Percentiles rank a stretch among this genome's conserved stretches.
Evolutionary conservation across 371 early-diverging fungal species (phyloP).

Genomic region (Mortierella sp.): DNA sequence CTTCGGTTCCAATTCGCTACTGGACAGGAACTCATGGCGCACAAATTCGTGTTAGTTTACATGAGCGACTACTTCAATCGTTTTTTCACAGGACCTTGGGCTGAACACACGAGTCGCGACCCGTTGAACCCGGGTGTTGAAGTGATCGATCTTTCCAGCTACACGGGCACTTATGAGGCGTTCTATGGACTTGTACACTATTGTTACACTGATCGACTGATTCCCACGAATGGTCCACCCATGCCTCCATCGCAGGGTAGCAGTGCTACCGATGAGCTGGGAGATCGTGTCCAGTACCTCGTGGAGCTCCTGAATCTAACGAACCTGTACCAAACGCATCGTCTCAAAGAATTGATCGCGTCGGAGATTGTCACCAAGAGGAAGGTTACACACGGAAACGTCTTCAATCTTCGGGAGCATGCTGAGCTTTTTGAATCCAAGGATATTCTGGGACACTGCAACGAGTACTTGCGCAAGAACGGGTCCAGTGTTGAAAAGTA

Average conservation of each 20-base stretch:
- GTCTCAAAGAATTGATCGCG: conserved; percentile 18
- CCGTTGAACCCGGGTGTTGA: background rate
- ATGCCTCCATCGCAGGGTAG: too few relatives aligned
- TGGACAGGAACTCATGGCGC: conserved; percentile 16
- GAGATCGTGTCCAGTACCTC: conserved; percentile 21
- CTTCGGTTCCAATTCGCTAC: conserved; percentile 15
- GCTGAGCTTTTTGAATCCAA: conserved; percentile 4
- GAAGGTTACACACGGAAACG: conserved; percentile 21
- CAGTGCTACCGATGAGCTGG: background rate
- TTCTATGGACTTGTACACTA: conserved; percentile 37
- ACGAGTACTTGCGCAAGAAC: conserved; percentile 12
- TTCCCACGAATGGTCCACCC: too few relatives aligned
- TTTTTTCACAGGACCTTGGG: conserved; percentile 23
- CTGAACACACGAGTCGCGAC: conserved; percentile 6
- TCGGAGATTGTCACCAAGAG: conserved; percentile 2
- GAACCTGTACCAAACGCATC: conserved; percentile 8
- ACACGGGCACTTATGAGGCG: conserved; percentile 2
- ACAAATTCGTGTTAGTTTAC: conserved; percentile 29
- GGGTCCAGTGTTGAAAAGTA: conserved; percentile 1
- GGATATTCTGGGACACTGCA: conserved; percentile 12
- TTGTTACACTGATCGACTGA: conserved; percentile 13
- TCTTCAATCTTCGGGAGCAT: conserved; percentile 9
- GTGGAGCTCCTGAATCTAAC: conserved; percentile 15
- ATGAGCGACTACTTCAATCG: conserved; percentile 12
- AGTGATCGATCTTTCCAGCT: conserved; percentile 10